Base-by-base conservation (phyloP, 495 filamentous ascomycete species). In the Penicillium lagena region DNA sequence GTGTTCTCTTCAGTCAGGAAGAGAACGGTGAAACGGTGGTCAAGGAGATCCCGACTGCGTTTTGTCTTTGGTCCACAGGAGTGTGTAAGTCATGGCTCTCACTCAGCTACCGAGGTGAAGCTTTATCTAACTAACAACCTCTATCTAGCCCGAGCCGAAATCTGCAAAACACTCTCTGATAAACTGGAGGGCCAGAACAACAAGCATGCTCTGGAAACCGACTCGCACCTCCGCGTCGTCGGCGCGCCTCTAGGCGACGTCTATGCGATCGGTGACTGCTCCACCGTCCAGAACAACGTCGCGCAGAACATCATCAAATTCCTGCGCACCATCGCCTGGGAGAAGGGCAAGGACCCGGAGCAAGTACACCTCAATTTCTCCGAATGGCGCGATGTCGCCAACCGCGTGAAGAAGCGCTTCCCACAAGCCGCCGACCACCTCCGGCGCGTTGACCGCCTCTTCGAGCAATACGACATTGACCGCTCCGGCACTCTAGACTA, bases 11-110 rank as follows among this genome's bases (percentile, higher is more conserved):
- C 71, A 83, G 82, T 4, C 91, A 99, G 62, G 79, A 85, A 44
- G 79, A 85, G 32, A 68, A 86, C 44, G 89, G 89, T 30, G 77
- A 83, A 40, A 69, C 79, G 3, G 54, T 96, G 31, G 83, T 81
- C 15, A 99, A 97, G 62, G 90, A 97, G 46, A 81, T 99, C 4
- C 94, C 94, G 0, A 94, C 88, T 73, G 91, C 86, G 38, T 95
- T 99, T 67, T 97, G 93, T 55, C 73, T 99, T 7, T 99, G 94
- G 94, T 97, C 93, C 0, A 99, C 94, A 1, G 94, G 94, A 44
- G 91, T 99, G 34, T 60, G 72, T 76, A 59, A 57, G 72, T 65
- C 22, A 22, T 22, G 22, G 22, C 22, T 4, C 22, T 22, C 22
- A 22, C 22, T 22, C 22, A 22, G 4, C 4, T 22, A 22, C 22